A percentile compares a stretch with the other conserved stretches of the same genome.
These are phyloP conservation scores for Trichosporon faecale DNA, from an alignment of 1,284 basidiomycete species.

Conservation along the genomic window DNA sequence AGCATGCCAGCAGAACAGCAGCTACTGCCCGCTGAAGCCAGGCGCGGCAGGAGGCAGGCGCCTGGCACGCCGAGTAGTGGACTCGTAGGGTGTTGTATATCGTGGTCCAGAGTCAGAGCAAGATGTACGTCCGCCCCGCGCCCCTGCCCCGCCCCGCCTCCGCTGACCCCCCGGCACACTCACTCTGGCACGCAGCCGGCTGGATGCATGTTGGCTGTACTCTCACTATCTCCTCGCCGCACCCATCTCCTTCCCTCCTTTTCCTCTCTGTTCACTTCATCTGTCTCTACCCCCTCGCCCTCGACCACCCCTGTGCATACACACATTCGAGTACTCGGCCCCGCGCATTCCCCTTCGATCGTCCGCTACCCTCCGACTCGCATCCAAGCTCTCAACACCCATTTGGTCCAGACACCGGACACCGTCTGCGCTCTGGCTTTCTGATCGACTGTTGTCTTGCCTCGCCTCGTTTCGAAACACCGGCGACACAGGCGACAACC, in stretches of 20 bases:
- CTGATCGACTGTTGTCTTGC: neutral
- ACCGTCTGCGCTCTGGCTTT: too few relatives aligned
- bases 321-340: neutral
- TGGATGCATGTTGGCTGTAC: neutral
- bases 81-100: too few relatives aligned
- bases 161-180: neutral
- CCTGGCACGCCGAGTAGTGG: neutral
- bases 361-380: neutral
- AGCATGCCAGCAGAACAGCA: neutral
- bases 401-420: neutral
- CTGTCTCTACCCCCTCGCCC: neutral
- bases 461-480: neutral
- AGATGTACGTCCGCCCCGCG: neutral
- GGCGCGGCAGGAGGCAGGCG: neutral
- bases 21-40: too few relatives aligned
- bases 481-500: neutral
- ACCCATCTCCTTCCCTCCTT: neutral
- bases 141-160: neutral
- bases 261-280: neutral
- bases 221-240: neutral
- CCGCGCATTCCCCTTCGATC: neutral
- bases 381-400: neutral
- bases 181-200: neutral
- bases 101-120: neutral
- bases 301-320: neutral